Conservation (phyloP, 2,329 filamentous ascomycete genomes). For the Madurella mycetomatis region DNA sequence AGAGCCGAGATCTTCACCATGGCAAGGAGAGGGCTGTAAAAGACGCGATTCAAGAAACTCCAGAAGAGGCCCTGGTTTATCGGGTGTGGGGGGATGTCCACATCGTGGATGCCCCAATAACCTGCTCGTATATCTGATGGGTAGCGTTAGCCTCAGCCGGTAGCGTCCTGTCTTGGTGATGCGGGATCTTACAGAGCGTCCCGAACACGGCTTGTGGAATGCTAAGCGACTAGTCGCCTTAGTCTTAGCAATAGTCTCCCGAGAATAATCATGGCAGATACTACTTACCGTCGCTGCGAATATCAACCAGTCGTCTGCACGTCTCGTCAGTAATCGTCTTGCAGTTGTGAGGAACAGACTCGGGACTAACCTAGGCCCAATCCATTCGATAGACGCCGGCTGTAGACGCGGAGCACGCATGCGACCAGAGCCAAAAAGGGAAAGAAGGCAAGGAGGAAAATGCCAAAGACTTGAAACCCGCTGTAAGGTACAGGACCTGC, state of each 20-base stretch:
- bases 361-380: conserved; percentile 13
- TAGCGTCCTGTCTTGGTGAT: background rate
- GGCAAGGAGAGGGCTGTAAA: conserved; percentile 44
- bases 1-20: conserved; percentile 43
- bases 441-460: conserved; percentile 13
- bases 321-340: background rate
- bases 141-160: background rate
- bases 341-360: background rate
- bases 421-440: conserved; percentile 11
- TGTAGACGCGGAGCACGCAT: conserved; percentile 11
- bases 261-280: background rate
- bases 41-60: conserved; percentile 37
- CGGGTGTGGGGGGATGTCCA: conserved; percentile 18
- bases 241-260: background rate
- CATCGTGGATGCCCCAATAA: conserved; percentile 21
- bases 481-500: conserved; percentile 16
- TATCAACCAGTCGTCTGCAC: conserved; percentile 20
- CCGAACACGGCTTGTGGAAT: conserved; percentile 12
- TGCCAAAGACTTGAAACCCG: conserved; percentile 16
- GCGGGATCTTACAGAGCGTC: conserved; percentile 6
- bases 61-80: conserved; percentile 20
- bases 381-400: conserved; percentile 11
- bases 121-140: conserved; percentile 11
- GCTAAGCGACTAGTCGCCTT: conserved; percentile 2
- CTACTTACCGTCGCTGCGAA: conserved; percentile 14